phyloP scores from a whole-genome alignment of 2,329 filamentous ascomycete genomes.

The Pyricularia pennisetigena region DNA sequence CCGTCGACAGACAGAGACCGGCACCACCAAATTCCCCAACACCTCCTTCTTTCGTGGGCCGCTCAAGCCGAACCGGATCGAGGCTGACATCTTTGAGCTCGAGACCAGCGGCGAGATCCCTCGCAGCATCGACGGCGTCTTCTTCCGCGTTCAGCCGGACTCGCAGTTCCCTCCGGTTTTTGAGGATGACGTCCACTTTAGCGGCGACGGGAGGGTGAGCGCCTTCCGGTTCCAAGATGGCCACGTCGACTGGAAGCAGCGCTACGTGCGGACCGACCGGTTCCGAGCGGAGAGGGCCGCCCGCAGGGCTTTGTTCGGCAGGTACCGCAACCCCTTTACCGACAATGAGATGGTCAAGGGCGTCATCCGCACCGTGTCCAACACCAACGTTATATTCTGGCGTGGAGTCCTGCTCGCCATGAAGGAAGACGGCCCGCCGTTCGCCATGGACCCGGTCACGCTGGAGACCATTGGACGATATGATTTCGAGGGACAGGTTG shows the following conservation, averaged over 20 bases:
- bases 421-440: constrained; percentile 45
- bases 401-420: constrained; percentile 41
- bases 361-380: constrained; percentile 44
- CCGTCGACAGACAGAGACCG: constrained; percentile 7
- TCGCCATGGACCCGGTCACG: constrained; percentile 37
- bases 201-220: constrained; percentile 26
- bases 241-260: constrained; percentile 30
- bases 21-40: constrained; percentile 11
- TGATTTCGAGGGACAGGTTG: constrained; percentile 40
- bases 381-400: constrained; percentile 52
- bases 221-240: constrained; percentile 28
- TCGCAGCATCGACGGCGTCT: constrained; percentile 32
- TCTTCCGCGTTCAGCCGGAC: constrained; percentile 41
- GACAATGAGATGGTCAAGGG: constrained; percentile 44
- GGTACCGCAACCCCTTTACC: constrained; percentile 47
- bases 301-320: constrained; percentile 35
- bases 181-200: constrained; percentile 36
- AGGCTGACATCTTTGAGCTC: constrained; percentile 13
- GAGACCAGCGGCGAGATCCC: constrained; percentile 24
- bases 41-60: constrained; percentile 12
- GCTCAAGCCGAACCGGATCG: constrained; percentile 11
- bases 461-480: constrained; percentile 39
- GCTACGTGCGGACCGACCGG: constrained; percentile 30
- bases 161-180: constrained; percentile 43
- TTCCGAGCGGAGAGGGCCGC: constrained; percentile 17